Evolutionary conservation across 2,329 filamentous ascomycete species (phyloP).

Genomic region (Colletotrichum horii): DNA sequence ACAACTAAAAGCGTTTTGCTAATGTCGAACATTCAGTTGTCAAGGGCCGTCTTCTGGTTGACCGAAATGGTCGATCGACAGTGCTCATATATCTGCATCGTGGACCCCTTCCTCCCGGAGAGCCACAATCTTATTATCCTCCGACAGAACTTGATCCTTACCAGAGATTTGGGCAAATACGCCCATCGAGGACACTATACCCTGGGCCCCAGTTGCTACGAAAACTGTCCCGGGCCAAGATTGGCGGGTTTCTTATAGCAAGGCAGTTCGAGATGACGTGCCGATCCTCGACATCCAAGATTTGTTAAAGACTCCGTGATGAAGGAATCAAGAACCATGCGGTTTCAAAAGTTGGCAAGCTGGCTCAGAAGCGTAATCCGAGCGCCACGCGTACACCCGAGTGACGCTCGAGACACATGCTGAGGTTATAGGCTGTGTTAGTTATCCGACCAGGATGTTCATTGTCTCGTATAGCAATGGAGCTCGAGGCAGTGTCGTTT

Average conservation of each 20-base stretch:
- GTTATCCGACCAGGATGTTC: background rate
- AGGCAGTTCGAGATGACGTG: background rate
- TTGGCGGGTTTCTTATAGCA: background rate
- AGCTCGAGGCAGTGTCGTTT: background rate
- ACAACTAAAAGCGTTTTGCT: background rate
- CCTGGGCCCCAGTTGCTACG: background rate
- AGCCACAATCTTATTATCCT: background rate
- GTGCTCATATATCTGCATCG: background rate
- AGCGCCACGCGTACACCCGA: background rate
- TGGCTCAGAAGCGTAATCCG: background rate
- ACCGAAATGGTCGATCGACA: background rate
- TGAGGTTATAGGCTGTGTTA: background rate
- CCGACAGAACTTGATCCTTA: background rate
- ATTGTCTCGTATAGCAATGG: background rate
- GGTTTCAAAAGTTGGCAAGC: background rate
- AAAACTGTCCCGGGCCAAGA: background rate
- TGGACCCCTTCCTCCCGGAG: background rate
- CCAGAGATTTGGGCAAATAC: background rate
- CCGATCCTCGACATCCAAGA: background rate
- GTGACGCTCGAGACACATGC: background rate
- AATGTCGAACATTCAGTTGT: background rate
- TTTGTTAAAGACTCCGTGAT: accelerated
- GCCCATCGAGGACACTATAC: background rate
- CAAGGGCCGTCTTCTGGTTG: background rate
- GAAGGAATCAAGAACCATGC: too few species aligned